These are phyloP conservation scores for Cyberlindnera mrakii DNA, from an alignment of 805 yeast genomes.

Conservation along the genomic window DNA sequence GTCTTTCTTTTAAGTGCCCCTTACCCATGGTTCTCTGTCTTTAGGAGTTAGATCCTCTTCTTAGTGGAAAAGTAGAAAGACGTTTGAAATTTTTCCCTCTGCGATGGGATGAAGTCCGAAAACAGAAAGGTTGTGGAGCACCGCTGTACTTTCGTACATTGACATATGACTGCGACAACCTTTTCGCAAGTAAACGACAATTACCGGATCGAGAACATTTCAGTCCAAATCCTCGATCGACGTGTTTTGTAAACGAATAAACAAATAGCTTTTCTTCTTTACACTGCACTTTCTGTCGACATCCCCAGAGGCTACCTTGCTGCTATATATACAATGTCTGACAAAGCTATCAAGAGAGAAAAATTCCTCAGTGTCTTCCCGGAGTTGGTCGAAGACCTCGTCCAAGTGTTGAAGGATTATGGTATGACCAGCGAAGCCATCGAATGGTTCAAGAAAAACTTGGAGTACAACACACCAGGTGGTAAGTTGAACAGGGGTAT, in stretches of 20 bases:
- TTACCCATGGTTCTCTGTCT: conserved; percentile 18
- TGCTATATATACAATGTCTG: conserved; percentile 12
- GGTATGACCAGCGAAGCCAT: conserved; percentile 85
- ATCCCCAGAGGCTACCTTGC: too few species aligned
- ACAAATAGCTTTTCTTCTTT: too few species aligned
- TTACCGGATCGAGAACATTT: too few species aligned
- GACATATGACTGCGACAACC: too few species aligned
- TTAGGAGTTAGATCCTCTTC: not conserved
- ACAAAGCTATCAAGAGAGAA: conserved; percentile 33
- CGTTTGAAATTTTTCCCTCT: not conserved
- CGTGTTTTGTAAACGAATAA: too few species aligned
- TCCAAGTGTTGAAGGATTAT: conserved; percentile 52
- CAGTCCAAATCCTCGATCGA: too few species aligned
- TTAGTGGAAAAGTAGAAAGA: not conserved
- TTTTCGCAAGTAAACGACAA: too few species aligned
- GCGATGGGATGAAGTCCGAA: not conserved
- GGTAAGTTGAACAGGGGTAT: conserved; percentile 96
- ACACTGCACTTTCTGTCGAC: too few species aligned
- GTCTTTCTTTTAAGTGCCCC: conserved; percentile 22
- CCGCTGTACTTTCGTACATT: too few species aligned
- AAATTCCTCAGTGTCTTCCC: conserved; percentile 69
- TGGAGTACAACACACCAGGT: conserved; percentile 88
- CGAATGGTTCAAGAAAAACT: conserved; percentile 69
- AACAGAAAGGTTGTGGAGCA: too few species aligned
- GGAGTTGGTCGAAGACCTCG: conserved; percentile 68